Percentiles rank a stretch among this genome's conserved stretches.
phyloP scores from a whole-genome alignment of 2,329 filamentous ascomycete genomes.

The Fusarium sarcochroum region DNA sequence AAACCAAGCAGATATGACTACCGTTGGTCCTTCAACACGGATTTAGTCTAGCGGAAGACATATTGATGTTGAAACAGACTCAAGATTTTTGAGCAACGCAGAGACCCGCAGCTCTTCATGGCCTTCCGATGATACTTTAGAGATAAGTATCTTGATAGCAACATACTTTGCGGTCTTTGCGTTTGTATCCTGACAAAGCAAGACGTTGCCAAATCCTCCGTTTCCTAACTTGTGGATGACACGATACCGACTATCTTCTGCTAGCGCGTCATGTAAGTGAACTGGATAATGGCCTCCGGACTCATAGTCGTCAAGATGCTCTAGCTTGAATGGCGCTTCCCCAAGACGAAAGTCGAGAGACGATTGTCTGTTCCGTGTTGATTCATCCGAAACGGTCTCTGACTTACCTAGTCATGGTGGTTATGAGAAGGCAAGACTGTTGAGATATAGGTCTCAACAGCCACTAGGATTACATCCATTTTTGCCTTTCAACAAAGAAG shows the following conservation, averaged over 20 bases:
- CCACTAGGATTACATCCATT: too few relatives aligned
- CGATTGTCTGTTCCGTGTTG: too few relatives aligned
- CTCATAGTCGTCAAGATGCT: slow-evolving; percentile 23
- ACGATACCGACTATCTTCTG: slow-evolving; percentile 54
- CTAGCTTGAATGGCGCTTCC: slow-evolving; percentile 1
- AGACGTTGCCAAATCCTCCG: slow-evolving; percentile 61
- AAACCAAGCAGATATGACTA: slow-evolving; percentile 40
- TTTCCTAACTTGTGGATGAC: slow-evolving; percentile 61
- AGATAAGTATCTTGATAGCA: slow-evolving; percentile 52
- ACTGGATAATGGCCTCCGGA: too few relatives aligned
- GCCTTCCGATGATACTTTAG: slow-evolving; percentile 39
- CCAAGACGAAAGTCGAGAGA: too few relatives aligned
- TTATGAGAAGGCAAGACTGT: too few relatives aligned
- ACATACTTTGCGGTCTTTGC: too few relatives aligned
- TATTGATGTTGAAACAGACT: background rate
- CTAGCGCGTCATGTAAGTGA: slow-evolving; percentile 27
- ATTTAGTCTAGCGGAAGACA: slow-evolving; percentile 45
- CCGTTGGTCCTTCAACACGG: slow-evolving; percentile 40
- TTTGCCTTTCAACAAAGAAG: too few relatives aligned
- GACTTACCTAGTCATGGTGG: too few relatives aligned
- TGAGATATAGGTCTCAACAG: too few relatives aligned
- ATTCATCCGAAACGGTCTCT: too few relatives aligned
- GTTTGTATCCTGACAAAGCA: slow-evolving; percentile 54
- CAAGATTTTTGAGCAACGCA: background rate
- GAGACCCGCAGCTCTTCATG: slow-evolving; percentile 40